Base-by-base conservation (phyloP, 768 basidiomycete genomes). In the Tephrocybe rancida region DNA sequence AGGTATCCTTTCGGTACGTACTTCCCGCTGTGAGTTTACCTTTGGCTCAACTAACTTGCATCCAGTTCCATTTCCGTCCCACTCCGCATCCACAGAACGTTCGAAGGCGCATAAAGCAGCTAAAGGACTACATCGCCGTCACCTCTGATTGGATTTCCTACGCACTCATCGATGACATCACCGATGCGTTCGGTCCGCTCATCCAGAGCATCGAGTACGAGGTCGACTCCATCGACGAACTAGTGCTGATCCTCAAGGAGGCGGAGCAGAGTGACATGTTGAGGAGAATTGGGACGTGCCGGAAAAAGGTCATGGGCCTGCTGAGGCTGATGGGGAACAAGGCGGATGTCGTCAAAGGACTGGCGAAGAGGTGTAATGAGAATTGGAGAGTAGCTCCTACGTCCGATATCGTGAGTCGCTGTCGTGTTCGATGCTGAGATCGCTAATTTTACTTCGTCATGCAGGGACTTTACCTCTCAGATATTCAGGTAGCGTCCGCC, bases 141-240 rank as follows among this genome's bases (percentile, higher is more conserved):
- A 98, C 97, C n/a, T 96, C 95, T 3, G 97, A 99, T 74, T 99
- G 97, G 97, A 99, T 99, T 60, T 98, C 95, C 4, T 99, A 99
- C 63, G 97, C 97, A 9, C 83, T 99, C 55, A 99, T 99, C 66
- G 97, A 99, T 73, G 97, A 99, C 72, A 98, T 99, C 69, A 98
- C 97, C 44, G 97, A 99, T 66, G 96, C 95, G 8, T 99, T 99
- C 67, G 97, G 97, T 13, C 97, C 97, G 4, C 82, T 99, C 53
- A 98, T 99, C 63, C 97, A 98, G 70, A 87, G 88, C 67, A 99
- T 98, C 70, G 97, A 99, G 70, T 98, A 98, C 62, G 97, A 99
- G 73, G 97, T 99, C 71, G 97, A 99, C 73, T 92, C 89, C 56
- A 98, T 99, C 57, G 97, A 98, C 63, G 97, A 99, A 74, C 81